A percentile compares a stretch with the other conserved stretches of the same genome.
phyloP scores from a whole-genome alignment of 208 protist genomes.

The Leishmania turanica region DNA sequence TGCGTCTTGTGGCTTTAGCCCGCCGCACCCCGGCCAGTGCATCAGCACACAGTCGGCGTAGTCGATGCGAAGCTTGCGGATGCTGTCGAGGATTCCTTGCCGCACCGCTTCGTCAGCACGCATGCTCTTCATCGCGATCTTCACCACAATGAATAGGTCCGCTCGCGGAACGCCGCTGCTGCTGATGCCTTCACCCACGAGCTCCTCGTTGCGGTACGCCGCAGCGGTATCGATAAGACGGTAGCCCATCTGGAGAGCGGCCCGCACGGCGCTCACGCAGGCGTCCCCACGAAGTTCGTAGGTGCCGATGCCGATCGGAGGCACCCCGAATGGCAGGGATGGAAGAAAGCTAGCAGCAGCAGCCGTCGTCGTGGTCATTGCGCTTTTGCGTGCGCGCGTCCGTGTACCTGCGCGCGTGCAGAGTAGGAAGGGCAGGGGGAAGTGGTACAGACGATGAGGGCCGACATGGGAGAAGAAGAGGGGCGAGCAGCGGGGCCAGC shows the following conservation, averaged over 20 bases:
- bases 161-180: conserved; percentile 60
- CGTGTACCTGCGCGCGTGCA: not conserved
- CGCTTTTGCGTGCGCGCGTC: not conserved
- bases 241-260: conserved; percentile 67
- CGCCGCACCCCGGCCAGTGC: conserved; percentile 86
- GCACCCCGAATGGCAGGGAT: conserved; percentile 30
- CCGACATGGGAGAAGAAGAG: not conserved
- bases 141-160: conserved; percentile 77
- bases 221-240: conserved; percentile 87
- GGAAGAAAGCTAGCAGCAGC: too few species aligned
- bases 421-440: not conserved
- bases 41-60: conserved; percentile 82
- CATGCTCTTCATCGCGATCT: conserved; percentile 78
- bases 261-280: conserved; percentile 49
- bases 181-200: conserved; percentile 64
- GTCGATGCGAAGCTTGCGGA: conserved; percentile 58
- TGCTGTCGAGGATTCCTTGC: conserved; percentile 51
- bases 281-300: conserved; percentile 75
- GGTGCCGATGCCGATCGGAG: conserved; percentile 79
- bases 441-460: not conserved
- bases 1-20: conserved; percentile 44
- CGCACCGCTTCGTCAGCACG: conserved; percentile 33
- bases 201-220: conserved; percentile 76
- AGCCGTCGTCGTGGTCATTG: not conserved
- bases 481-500: not conserved